Evolutionary conservation across 2,329 filamentous ascomycete genomes (phyloP).

Genomic region (Microdochium nivale): DNA sequence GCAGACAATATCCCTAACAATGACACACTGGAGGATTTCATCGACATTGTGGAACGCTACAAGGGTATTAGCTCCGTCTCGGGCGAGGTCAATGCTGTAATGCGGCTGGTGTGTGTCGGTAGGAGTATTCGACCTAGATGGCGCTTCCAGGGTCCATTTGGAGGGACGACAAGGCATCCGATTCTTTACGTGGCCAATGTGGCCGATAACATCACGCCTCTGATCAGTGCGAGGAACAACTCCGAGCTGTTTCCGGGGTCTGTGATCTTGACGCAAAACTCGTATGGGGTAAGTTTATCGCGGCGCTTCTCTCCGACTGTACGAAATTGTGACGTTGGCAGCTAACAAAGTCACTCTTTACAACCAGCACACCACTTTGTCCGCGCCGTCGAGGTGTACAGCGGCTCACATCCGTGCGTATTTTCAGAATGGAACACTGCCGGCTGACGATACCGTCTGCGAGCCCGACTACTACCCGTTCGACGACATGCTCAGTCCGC

Average conservation of each 20-base stretch:
- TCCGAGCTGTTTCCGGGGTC: constrained; percentile 31
- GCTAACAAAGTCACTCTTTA: not conserved
- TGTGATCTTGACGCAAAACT: constrained; percentile 37
- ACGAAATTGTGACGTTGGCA: constrained; percentile 1
- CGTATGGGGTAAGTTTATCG: constrained; percentile 35
- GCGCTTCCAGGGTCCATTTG: constrained; percentile 17
- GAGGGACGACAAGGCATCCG: constrained; percentile 20
- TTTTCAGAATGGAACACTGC: constrained; percentile 36
- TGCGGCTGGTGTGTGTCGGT: constrained; percentile 22
- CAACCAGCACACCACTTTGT: constrained; percentile 37
- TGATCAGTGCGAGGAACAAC: constrained; percentile 20
- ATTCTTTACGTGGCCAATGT: constrained; percentile 27
- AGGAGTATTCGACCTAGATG: constrained; percentile 20
- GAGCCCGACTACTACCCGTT: constrained; percentile 35
- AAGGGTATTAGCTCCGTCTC: constrained; percentile 27
- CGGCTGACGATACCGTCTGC: constrained; percentile 34
- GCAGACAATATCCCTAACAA: constrained; percentile 26
- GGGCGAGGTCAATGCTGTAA: constrained; percentile 33
- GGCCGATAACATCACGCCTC: constrained; percentile 24
- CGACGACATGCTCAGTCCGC: constrained; percentile 9
- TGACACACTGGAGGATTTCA: constrained; percentile 24
- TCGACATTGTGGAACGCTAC: constrained; percentile 22
- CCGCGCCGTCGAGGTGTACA: constrained; percentile 35
- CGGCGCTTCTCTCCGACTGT: not conserved
- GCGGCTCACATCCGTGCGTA: constrained; percentile 30